Base-by-base conservation (phyloP, 495 filamentous ascomycete genomes). In the Tuber borchii region DNA sequence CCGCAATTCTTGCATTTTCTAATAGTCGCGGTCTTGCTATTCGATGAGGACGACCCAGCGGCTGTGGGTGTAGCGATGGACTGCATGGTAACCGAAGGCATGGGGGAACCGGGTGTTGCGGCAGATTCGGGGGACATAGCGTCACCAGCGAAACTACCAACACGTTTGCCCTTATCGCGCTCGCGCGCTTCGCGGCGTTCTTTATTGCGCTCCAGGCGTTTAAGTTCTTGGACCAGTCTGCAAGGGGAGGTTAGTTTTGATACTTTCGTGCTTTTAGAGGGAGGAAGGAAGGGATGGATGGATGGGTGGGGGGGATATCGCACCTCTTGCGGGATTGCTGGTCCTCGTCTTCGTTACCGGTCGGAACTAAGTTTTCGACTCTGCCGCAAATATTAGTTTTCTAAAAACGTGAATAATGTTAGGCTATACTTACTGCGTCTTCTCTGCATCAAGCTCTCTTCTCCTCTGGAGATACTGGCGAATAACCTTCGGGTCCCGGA, bases 1-100 rank as follows among this genome's bases (percentile, higher is more conserved):
- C 95, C 95, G 81, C 95, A 99, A 84, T 97, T 98, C 40, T 96
- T 95, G 82, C 95, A 99, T 84, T 97, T 98, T 77, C 96, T 88
- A 42, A 92, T 93, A 2, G 95, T 99, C 16, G 89, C 89, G 4
- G 84, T 85, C 76, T 83, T 82, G 19, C 83, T 73, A 12, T 83
- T 82, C 4, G 56, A 8, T 10, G 12, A 31, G 34, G 84, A 83
- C 37, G 76, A 46, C 14, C 56, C 56, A 34, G 56, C 56, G 26
- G 26, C 14, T 17, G 56, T 65, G 56, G 46, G 83, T 84, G 74
- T 86, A 83, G 26, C 56, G 16, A 31, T 16, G 26, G 56, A 65
- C 56, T 65, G 56, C 26, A 65, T 65, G 26, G 26, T 19, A 26
- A 65, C 56, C 5, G 56, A 65, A 10, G 56, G 56, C 56, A 65